Evolutionary conservation across 441 rosid species (phyloP), one percentile per base, ranked within the genome.

Genomic region (Macaranga tanarius): DNA sequence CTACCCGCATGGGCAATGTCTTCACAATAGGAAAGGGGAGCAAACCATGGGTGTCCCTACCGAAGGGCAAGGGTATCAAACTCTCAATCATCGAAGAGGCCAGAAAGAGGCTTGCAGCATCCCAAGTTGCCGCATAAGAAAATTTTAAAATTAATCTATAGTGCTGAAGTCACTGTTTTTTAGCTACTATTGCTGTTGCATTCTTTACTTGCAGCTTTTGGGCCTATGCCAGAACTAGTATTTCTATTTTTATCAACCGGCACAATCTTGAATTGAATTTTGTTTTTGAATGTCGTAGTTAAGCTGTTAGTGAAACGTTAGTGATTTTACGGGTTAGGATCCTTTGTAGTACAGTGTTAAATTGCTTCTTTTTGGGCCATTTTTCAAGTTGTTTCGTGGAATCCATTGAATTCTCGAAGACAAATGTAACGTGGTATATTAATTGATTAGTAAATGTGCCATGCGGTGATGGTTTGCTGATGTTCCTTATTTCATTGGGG

Each of bases 1-100:
- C 92, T 1, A 91, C 96, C 23, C 89, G 96, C 54, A 69, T 89
- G 45, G 91, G 90, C 61, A 89, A 90, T 73, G 96, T 90, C 60
- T 90, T 83, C 77, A 90, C 92, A 10, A 81, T 90, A 0, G 96
- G 93, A 0, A 89, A 90, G 76, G 92, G 93, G 26, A 79, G 85
- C 19, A 90, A 89, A 73, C 96, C 93, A 2, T 90, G 96, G 92
- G 88, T 89, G 2, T 89, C 93, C n/a, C 92, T 89, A 79, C 93
- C 92, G 5, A 89, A 86, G 81, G 92, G 96, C 52, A 90, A 84
- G 82, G 92, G 96, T 82, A 88, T 88, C 68, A 86, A 89, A 83
- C 79, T 87, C 70, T 79, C 90, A 28, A 81, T 90, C 82, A 87
- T 86, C 42, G 96, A 90, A 62, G 90, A 90, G 76, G 92, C 93